phyloP scores from a whole-genome alignment of 2,329 filamentous ascomycete genomes.

The Monosporascus sp. region DNA sequence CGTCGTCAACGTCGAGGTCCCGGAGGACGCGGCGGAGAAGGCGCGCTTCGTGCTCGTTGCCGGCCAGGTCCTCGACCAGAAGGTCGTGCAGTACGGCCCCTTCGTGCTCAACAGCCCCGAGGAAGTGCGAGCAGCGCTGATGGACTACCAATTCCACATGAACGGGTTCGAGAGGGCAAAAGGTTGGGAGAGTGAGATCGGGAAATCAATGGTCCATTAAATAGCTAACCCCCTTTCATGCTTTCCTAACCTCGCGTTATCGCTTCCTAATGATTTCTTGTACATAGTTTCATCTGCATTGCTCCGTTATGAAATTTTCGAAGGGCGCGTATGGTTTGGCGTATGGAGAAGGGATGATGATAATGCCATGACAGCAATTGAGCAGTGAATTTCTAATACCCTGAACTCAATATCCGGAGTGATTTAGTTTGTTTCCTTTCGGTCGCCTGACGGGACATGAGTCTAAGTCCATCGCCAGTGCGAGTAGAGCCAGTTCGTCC shows the following conservation, averaged over 20 bases:
- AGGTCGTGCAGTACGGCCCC: conserved; percentile 66
- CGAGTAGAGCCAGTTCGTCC: conserved; percentile 15
- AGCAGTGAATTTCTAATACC: conserved; percentile 6
- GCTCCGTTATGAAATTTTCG: background rate
- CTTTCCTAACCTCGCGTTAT: background rate
- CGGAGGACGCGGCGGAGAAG: conserved; percentile 51
- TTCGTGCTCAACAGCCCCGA: conserved; percentile 61
- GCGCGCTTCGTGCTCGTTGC: conserved; percentile 60
- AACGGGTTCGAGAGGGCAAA: conserved; percentile 67
- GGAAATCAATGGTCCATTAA: conserved; percentile 26
- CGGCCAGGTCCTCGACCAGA: conserved; percentile 63
- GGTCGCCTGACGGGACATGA: conserved; percentile 16
- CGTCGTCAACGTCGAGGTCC: conserved; percentile 65
- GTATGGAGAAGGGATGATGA: conserved; percentile 4
- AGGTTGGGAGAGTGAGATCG: conserved; percentile 61
- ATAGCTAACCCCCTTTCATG: background rate
- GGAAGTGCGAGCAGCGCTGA: conserved; percentile 61
- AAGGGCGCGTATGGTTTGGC: conserved; percentile 5
- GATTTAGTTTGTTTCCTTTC: conserved; percentile 10
- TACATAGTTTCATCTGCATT: conserved; percentile 8
- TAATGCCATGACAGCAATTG: conserved; percentile 6
- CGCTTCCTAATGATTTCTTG: conserved; percentile 2
- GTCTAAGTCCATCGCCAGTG: conserved; percentile 17
- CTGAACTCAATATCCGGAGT: background rate
- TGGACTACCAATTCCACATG: conserved; percentile 57